A percentile compares a stretch with the other conserved stretches of the same genome.
Evolutionary conservation across 805 yeast species (phyloP).

Genomic region (Ogataea sp.): DNA sequence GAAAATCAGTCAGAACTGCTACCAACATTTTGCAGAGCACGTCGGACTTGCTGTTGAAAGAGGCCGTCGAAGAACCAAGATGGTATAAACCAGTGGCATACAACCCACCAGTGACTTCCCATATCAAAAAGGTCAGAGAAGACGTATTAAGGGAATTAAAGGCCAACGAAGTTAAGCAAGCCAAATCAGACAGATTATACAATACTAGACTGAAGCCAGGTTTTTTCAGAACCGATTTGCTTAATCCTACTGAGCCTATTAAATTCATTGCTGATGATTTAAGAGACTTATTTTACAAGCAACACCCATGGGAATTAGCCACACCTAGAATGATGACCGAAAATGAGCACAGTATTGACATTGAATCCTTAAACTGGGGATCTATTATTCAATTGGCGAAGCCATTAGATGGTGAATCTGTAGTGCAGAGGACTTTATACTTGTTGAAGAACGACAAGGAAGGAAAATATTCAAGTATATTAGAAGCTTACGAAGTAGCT

Average conservation of each 20-base stretch:
- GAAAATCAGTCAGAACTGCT: slow-evolving; percentile 30
- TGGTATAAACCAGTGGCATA: slow-evolving; percentile 85
- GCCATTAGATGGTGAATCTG: slow-evolving; percentile 84
- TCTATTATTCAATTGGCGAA: slow-evolving; percentile 62
- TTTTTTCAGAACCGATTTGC: slow-evolving; percentile 33
- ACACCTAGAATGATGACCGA: slow-evolving; percentile 82
- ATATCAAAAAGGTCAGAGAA: slow-evolving; percentile 36
- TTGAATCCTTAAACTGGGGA: slow-evolving; percentile 61
- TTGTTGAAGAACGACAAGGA: slow-evolving; percentile 31
- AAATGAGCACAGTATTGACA: slow-evolving; percentile 50
- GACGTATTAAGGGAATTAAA: slow-evolving; percentile 17
- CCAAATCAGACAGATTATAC: slow-evolving; percentile 20
- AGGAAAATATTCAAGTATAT: slow-evolving; percentile 25
- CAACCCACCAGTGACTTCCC: slow-evolving; percentile 69
- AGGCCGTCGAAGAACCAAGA: slow-evolving; percentile 65
- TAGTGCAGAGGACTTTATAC: slow-evolving; percentile 65
- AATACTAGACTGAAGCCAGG: slow-evolving; percentile 38
- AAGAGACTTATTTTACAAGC: slow-evolving; percentile 74
- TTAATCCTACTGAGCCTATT: slow-evolving; percentile 41
- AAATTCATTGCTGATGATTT: slow-evolving; percentile 69
- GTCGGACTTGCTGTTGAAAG: slow-evolving; percentile 63
- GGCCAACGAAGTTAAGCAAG: slow-evolving; percentile 13
- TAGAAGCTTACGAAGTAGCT: slow-evolving; percentile 77
- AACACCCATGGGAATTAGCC: slow-evolving; percentile 98
- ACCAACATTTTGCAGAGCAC: slow-evolving; percentile 73